Percentiles rank a stretch among this genome's conserved stretches.
These are phyloP conservation scores for Pascua sp. DNA, from an alignment of 1,284 basidiomycete genomes.

Conservation along the genomic window DNA sequence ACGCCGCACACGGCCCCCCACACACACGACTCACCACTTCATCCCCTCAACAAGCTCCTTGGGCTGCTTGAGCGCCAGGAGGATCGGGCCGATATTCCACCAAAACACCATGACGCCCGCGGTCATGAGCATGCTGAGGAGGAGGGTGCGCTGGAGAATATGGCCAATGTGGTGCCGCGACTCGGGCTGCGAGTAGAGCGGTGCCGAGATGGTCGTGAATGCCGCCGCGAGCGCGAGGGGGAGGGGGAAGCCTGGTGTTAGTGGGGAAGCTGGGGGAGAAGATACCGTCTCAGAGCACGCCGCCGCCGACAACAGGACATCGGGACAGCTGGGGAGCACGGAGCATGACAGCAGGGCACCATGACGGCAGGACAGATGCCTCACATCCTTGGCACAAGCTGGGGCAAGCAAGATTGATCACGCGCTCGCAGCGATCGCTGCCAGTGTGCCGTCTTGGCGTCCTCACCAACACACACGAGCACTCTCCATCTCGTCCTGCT, in stretches of 20 bases:
- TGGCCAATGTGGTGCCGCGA: conserved; percentile 33
- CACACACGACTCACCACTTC: conserved; percentile 13
- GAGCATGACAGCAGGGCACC: too few relatives aligned
- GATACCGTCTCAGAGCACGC: too few relatives aligned
- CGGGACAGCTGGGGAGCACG: too few relatives aligned
- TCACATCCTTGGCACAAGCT: too few relatives aligned
- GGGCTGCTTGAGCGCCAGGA: conserved; percentile 27
- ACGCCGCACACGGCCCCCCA: not conserved
- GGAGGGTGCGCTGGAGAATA: conserved; percentile 32
- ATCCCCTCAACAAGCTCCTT: conserved; percentile 22
- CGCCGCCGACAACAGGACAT: too few relatives aligned
- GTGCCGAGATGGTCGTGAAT: conserved; percentile 39
- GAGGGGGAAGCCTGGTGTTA: conserved; percentile 20
- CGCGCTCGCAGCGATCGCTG: too few relatives aligned
- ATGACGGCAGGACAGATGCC: too few relatives aligned
- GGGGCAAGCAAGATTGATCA: too few relatives aligned
- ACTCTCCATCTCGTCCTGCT: too few relatives aligned
- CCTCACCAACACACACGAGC: too few relatives aligned
- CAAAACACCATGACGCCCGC: conserved; percentile 27
- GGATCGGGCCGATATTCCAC: conserved; percentile 30
- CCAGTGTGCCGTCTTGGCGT: too few relatives aligned
- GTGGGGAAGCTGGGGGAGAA: not conserved
- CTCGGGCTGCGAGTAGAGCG: conserved; percentile 25
- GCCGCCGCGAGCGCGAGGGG: conserved; percentile 37
- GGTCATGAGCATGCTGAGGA: conserved; percentile 25